Evolutionary conservation across 2,329 filamentous ascomycete species (phyloP), one percentile per base, ranked within the genome.

Genomic region (Penicillium brevicompactum): DNA sequence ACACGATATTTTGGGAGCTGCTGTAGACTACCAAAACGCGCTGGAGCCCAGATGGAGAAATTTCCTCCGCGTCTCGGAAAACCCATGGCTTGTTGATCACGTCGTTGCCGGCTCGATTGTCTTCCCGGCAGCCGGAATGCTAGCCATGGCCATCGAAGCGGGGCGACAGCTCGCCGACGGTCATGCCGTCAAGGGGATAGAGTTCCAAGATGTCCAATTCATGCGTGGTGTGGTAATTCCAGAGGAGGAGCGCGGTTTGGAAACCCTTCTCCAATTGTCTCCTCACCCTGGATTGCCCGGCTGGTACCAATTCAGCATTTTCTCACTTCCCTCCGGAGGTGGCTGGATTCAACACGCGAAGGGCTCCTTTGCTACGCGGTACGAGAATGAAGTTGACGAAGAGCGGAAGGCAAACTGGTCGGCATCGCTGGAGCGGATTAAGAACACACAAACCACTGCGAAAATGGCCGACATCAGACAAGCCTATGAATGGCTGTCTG

Each of bases 71-170:
- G 21, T 60, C 1, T 59, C 56, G 0, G 63, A 69, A 14, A 46
- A 58, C 31, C 67, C 66, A 10, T 83, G 81, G 81, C 58, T 82
- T 5, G 64, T 66, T 0, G 77, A 82, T 52, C 80, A 83, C 49
- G 65, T 75, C 14, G 55, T 68, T 1, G 54, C 55, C 3, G 62
- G 59, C 2, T 53, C 58, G 1, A 58, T 65, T 22, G 53, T 70
- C 9, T 69, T 63, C 51, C 68, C 68, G 2, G 62, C 58, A 3
- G 64, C 65, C 1, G 67, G 66, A 13, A 60, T 63, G 40, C 40
- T 65, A 31, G 59, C 58, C 16, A 68, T 64, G 58, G 63, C 59
- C 2, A 58, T 54, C n/a, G 66, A 67, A 38, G 59, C 61, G 13
- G 62, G 61, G 5, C 55, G 56, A 4, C 59, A 66, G 48, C 37